Conservation (phyloP, 2,329 filamentous ascomycete species). For the Aspergillus quadrilineatus region DNA sequence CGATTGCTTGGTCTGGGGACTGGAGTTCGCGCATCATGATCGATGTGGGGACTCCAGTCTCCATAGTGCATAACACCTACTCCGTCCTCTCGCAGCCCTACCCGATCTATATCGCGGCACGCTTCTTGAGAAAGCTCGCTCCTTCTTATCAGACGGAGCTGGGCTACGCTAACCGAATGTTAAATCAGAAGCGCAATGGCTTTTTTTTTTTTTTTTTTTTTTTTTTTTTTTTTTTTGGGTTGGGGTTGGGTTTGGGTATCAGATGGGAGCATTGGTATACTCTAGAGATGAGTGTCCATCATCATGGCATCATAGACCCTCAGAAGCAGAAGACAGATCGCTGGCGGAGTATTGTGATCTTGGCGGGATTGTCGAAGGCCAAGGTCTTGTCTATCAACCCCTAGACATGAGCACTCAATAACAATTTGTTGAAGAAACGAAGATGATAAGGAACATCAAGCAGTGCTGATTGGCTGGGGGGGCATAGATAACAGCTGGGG, state of each 20-base stretch:
- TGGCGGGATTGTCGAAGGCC: slow-evolving; percentile 1
- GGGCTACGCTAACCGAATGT: background rate
- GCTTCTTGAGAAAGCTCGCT: background rate
- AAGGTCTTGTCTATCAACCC: slow-evolving; percentile 5
- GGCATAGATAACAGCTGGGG: slow-evolving; percentile 9
- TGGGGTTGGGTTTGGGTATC: no score
- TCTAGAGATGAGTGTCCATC: background rate
- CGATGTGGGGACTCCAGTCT: background rate
- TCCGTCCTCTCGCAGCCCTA: background rate
- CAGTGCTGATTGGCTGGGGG: slow-evolving; percentile 27
- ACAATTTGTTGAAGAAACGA: slow-evolving; percentile 15
- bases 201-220: no score
- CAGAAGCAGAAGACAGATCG: background rate
- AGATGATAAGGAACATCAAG: slow-evolving; percentile 13
- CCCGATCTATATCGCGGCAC: background rate
- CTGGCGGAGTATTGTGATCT: background rate
- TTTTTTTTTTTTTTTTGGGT: no score
- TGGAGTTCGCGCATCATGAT: background rate
- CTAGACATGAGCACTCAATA: slow-evolving; percentile 2
- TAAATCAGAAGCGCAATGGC: no score
- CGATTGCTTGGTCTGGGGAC: background rate
- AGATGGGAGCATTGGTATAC: no score
- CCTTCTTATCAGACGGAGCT: background rate
- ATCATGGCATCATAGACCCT: background rate
- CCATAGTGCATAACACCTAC: background rate